These are phyloP conservation scores for Epichloe amarillans DNA, from an alignment of 2,329 filamentous ascomycete species.

Conservation along the genomic window DNA sequence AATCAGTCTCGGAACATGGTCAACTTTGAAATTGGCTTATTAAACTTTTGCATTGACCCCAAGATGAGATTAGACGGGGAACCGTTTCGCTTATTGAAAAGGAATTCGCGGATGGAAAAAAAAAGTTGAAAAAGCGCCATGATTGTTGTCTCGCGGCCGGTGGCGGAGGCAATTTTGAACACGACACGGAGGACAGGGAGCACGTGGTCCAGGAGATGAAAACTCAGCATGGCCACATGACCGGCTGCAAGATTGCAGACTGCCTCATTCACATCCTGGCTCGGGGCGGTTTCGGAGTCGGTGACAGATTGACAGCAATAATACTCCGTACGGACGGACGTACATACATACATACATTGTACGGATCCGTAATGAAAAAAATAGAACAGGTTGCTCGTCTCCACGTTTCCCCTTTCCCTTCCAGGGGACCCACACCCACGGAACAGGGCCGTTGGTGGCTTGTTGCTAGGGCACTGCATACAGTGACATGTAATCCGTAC, in stretches of 20 bases:
- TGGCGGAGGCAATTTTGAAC: neutral
- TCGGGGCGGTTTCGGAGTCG: neutral
- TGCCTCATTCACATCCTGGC: slow-evolving; percentile 2
- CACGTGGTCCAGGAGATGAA: slow-evolving; percentile 1
- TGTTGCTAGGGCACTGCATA: too few species aligned
- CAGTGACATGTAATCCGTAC: too few species aligned
- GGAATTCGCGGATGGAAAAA: neutral
- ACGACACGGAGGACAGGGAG: neutral
- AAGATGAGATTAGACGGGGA: too few species aligned
- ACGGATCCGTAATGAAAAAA: too few species aligned
- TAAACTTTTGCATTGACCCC: too few species aligned
- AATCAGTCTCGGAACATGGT: too few species aligned
- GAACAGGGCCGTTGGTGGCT: neutral
- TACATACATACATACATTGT: too few species aligned
- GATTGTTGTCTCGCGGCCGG: neutral
- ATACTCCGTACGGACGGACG: too few species aligned
- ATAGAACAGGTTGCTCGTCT: neutral
- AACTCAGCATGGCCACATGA: slow-evolving; percentile 9
- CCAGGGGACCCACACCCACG: neutral
- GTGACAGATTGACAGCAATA: neutral
- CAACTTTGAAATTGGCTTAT: too few species aligned
- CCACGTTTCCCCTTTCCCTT: slow-evolving; percentile 1
- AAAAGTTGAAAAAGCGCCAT: neutral
- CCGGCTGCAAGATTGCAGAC: slow-evolving; percentile 8
- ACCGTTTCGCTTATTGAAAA: too few species aligned